phyloP scores from a whole-genome alignment of 2,329 filamentous ascomycete species.

The Colletotrichum musicola region DNA sequence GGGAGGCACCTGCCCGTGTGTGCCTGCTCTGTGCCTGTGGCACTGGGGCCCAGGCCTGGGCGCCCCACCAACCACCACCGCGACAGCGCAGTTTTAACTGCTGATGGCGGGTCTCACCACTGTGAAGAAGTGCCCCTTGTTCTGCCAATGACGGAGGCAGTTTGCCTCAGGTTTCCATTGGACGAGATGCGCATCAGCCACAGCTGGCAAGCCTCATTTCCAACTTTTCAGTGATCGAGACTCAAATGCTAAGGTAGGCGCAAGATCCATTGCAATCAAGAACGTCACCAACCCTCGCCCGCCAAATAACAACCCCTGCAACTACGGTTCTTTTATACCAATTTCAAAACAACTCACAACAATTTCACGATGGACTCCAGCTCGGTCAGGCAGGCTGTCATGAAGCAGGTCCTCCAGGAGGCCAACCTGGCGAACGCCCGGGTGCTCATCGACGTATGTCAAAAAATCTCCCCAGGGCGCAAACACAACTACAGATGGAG shows the following conservation, averaged over 20 bases:
- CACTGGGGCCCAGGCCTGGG: slow-evolving; percentile 4
- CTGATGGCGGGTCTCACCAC: slow-evolving; percentile 2
- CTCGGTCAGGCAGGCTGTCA: slow-evolving; percentile 70
- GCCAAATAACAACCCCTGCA: neutral
- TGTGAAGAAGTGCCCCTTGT: slow-evolving; percentile 1
- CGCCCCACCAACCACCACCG: neutral
- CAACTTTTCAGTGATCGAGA: slow-evolving; percentile 27
- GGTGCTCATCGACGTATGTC: slow-evolving; percentile 75
- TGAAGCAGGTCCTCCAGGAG: slow-evolving; percentile 74
- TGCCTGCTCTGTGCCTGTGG: neutral
- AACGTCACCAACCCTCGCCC: slow-evolving; percentile 6
- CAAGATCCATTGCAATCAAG: slow-evolving; percentile 15
- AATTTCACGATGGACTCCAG: slow-evolving; percentile 67
- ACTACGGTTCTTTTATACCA: neutral
- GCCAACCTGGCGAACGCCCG: slow-evolving; percentile 77
- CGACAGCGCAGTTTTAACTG: slow-evolving; percentile 11
- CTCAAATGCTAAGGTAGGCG: slow-evolving; percentile 21
- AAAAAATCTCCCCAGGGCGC: neutral
- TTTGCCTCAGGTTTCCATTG: slow-evolving; percentile 17
- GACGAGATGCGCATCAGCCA: slow-evolving; percentile 7
- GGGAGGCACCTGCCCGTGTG: neutral
- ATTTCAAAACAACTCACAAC: slow-evolving; percentile 33
- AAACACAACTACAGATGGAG: neutral
- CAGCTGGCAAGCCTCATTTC: slow-evolving; percentile 24
- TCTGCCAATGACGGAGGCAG: slow-evolving; percentile 1